Conservation (phyloP, 306 rosid genomes). For the Cucurbita moschata region DNA sequence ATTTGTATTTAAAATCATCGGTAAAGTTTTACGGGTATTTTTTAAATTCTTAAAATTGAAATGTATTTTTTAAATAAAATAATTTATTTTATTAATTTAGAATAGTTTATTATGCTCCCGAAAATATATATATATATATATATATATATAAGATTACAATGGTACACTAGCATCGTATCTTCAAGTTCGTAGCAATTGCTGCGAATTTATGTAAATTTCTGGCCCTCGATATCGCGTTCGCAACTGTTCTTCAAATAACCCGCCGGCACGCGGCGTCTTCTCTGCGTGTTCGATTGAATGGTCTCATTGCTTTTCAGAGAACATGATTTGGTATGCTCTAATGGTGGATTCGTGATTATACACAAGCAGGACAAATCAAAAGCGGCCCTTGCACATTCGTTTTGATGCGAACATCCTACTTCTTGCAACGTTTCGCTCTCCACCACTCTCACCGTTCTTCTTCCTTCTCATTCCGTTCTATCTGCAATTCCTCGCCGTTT, state of each 20-base stretch:
- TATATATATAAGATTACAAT: neutral
- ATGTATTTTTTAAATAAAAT: no score
- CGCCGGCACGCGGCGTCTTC: neutral
- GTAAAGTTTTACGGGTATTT: no score
- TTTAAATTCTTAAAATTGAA: no score
- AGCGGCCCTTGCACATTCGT: neutral
- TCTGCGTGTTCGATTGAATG: neutral
- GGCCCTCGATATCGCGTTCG: neutral
- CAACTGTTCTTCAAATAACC: neutral
- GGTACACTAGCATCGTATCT: neutral
- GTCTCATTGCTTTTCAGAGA: neutral
- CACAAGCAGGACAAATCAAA: neutral
- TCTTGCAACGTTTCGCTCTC: constrained; percentile 15
- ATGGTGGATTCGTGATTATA: neutral
- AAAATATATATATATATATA: neutral
- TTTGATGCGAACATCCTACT: constrained; percentile 19
- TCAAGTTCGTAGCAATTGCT: neutral
- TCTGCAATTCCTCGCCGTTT: constrained; percentile 9
- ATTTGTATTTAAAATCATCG: no score
- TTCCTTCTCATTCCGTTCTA: constrained; percentile 1
- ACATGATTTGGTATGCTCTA: neutral
- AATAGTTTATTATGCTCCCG: neutral
- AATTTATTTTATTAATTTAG: no score
- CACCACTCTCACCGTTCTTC: constrained; percentile 4
- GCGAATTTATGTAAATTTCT: neutral